Base-by-base conservation (phyloP, 2,329 filamentous ascomycete species). In the Trichoderma gracile region DNA sequence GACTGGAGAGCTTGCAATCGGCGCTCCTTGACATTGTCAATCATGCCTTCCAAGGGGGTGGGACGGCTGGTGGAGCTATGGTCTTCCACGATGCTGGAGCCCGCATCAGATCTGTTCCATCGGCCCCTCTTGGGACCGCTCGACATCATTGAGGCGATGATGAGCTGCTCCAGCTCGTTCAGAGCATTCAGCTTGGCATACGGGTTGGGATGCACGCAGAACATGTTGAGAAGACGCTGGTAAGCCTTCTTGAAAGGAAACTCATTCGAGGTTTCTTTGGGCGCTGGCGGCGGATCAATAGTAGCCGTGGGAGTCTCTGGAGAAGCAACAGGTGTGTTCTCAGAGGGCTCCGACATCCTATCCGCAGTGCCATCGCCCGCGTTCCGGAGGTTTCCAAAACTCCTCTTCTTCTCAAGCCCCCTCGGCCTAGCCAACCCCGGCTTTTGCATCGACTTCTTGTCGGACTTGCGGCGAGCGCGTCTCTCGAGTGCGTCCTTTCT, bases 201-300 rank as follows among this genome's bases (percentile, higher is more conserved):
- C 0, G 95, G 95, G 72, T 95, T 96, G 0, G 92, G 91, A 69
- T 96, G 91, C 4, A 93, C 91, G 47, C 91, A 92, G 70, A 99
- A 96, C 79, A 92, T 93, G 68, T 87, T 88, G 38, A 98, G 81
- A 1, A 98, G 81, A 14, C 89, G 87, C 68, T 87, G 84, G 73
- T 96, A 97, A 0, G 93, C 90, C 69, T 87, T 86, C 58, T 86
- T 86, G 73, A 94, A 97, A 0, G 91, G 91, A 70, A 96, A 96
- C 45, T 90, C 87, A 2, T 77, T 68, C 7, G 69, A 71, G 5
- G 65, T 67, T 5, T 76, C 74, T 38, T 72, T 73, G 7, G 72
- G 68, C 5, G 66, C 53, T 10, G 71, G 70, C 56, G 25, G 45
- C 40, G 63, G 54, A 25, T 27, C 42, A 25, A 33, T 38, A 23